These are phyloP conservation scores for Furcasterigmium furcatum DNA, from an alignment of 2,329 filamentous ascomycete genomes.

Conservation along the genomic window DNA sequence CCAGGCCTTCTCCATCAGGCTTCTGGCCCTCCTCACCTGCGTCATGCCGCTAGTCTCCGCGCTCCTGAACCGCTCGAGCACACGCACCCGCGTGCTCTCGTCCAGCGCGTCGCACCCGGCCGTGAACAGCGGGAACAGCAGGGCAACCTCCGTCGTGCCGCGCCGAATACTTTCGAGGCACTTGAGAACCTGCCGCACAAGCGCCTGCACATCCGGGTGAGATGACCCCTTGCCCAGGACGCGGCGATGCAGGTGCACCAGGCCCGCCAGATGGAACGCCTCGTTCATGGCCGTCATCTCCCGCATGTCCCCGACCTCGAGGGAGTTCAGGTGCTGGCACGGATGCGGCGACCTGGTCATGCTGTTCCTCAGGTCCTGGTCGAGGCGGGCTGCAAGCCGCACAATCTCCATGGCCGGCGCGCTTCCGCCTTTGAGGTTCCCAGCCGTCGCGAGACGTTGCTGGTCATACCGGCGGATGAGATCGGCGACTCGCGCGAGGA, in stretches of 20 bases:
- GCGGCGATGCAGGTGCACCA: slow-evolving; percentile 73
- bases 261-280: slow-evolving; percentile 75
- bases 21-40: slow-evolving; percentile 63
- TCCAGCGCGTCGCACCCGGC: slow-evolving; percentile 72
- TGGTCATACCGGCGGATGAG: slow-evolving; percentile 67
- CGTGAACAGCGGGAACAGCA: slow-evolving; percentile 79
- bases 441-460: slow-evolving; percentile 57
- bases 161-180: slow-evolving; percentile 59
- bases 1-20: slow-evolving; percentile 68
- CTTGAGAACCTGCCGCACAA: slow-evolving; percentile 60
- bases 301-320: slow-evolving; percentile 52
- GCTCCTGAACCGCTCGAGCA: slow-evolving; percentile 62
- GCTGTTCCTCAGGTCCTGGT: slow-evolving; percentile 58
- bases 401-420: slow-evolving; percentile 33
- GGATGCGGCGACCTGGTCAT: slow-evolving; percentile 36
- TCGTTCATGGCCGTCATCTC: slow-evolving; percentile 72
- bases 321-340: slow-evolving; percentile 44
- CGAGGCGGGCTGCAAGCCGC: slow-evolving; percentile 55
- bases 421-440: too few relatives aligned
- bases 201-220: slow-evolving; percentile 59
- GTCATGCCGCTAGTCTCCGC: slow-evolving; percentile 75
- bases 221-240: slow-evolving; percentile 59
- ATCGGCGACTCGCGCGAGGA: slow-evolving; percentile 69
- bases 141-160: slow-evolving; percentile 70
- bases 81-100: slow-evolving; percentile 49